Evolutionary conservation across 257 asterid genomes (phyloP).

Genomic region (Catharanthus roseus): DNA sequence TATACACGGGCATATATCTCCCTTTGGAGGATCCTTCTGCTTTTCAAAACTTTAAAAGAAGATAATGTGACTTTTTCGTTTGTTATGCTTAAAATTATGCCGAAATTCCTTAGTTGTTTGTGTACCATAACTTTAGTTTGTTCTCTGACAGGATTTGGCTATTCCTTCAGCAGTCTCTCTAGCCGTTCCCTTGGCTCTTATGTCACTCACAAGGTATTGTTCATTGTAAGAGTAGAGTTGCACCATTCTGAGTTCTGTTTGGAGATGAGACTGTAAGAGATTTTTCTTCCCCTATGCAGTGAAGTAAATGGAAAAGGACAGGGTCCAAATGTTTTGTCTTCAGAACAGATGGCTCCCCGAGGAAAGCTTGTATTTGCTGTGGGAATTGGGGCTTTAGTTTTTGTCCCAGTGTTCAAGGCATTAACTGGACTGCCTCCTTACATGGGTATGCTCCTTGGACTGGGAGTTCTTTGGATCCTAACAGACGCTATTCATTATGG

Average conservation of each 20-base stretch:
- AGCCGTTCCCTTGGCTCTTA: slow-evolving; percentile 85
- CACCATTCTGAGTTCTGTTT: slow-evolving; percentile 2
- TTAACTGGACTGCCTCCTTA: slow-evolving; percentile 92
- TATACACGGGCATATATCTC: neutral
- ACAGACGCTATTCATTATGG: slow-evolving; percentile 98
- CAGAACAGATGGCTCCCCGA: slow-evolving; percentile 95
- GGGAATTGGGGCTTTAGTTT: slow-evolving; percentile 80
- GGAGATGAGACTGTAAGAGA: slow-evolving; percentile 3
- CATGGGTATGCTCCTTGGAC: slow-evolving; percentile 93
- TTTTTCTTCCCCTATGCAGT: slow-evolving; percentile 34
- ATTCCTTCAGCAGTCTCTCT: slow-evolving; percentile 75
- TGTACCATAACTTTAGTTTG: slow-evolving; percentile 12
- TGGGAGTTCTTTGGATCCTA: slow-evolving; percentile 91
- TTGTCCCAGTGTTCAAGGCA: slow-evolving; percentile 87
- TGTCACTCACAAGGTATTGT: slow-evolving; percentile 89
- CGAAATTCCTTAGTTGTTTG: neutral
- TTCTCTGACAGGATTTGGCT: slow-evolving; percentile 50
- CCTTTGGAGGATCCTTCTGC: neutral
- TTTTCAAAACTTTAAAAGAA: neutral
- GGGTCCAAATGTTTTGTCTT: slow-evolving; percentile 60
- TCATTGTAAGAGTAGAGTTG: slow-evolving; percentile 15
- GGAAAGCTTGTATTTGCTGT: slow-evolving; percentile 88
- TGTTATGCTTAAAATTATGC: neutral
- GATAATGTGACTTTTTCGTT: neutral
- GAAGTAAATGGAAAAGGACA: slow-evolving; percentile 76